Conservation (phyloP, 345 rosid genomes). For the Salix purpurea region DNA sequence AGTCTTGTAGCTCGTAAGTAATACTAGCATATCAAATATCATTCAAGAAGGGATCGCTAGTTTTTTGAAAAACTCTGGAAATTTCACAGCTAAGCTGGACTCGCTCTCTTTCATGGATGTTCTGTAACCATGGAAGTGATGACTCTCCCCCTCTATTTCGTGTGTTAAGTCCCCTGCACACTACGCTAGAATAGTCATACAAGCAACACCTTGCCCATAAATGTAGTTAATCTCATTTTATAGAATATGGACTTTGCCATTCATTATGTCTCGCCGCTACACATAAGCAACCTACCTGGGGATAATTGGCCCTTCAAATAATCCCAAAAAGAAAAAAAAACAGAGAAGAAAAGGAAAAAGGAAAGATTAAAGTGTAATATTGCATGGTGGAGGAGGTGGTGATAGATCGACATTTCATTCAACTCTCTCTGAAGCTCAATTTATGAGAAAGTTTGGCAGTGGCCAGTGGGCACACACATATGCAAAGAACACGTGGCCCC, state of each 20-base stretch:
- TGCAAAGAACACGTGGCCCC: too few species aligned
- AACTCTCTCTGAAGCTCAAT: not conserved
- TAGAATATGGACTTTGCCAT: not conserved
- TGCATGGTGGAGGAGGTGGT: not conserved
- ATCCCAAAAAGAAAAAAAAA: not conserved
- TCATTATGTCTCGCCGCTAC: not conserved
- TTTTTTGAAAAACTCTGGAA: not conserved
- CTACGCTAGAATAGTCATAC: slow-evolving; percentile 16
- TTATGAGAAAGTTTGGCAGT: not conserved
- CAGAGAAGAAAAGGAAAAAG: not conserved
- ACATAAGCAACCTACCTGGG: not conserved
- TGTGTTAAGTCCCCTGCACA: slow-evolving; percentile 1
- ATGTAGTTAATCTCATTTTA: not conserved
- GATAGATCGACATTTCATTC: not conserved
- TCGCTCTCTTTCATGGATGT: not conserved
- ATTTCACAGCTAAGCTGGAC: not conserved
- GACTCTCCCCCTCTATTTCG: not conserved
- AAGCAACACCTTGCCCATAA: slow-evolving; percentile 19
- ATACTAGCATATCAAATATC: not conserved
- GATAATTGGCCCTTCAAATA: not conserved
- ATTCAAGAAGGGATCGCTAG: not conserved
- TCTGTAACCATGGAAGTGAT: not conserved
- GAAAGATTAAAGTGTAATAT: not conserved
- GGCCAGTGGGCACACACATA: not conserved
- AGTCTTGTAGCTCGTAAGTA: not conserved